Percentiles rank a stretch among this genome's conserved stretches.
Evolutionary conservation across 1,139 yeast genomes (phyloP).

Genomic region (Meyerozyma carpophila): DNA sequence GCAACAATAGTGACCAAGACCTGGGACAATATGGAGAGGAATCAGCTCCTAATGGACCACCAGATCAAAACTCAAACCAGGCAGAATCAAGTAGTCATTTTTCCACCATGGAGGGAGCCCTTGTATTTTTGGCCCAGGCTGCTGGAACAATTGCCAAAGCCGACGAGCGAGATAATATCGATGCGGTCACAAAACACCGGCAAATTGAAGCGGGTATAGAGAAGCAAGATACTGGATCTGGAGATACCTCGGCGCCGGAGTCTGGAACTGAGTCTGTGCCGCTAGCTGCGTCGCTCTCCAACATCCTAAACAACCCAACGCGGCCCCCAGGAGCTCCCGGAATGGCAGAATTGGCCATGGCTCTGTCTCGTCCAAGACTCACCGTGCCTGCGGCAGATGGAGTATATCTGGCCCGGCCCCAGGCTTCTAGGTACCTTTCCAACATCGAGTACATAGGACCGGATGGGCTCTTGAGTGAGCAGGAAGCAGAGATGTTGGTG

Average conservation of each 20-base stretch:
- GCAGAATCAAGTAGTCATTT: constrained; percentile 11
- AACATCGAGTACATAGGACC: constrained; percentile 64
- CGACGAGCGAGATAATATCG: constrained; percentile 61
- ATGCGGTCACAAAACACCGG: constrained; percentile 54
- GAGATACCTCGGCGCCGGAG: not conserved
- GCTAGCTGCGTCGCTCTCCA: not conserved
- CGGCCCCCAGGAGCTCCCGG: not conserved
- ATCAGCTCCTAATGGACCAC: not conserved
- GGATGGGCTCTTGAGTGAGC: constrained; percentile 57
- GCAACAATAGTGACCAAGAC: not conserved
- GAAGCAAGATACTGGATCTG: not conserved
- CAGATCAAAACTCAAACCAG: not conserved
- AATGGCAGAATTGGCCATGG: not conserved
- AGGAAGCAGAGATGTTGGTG: constrained; percentile 62
- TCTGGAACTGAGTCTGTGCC: not conserved
- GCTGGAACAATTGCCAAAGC: constrained; percentile 70
- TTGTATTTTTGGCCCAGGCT: constrained; percentile 68
- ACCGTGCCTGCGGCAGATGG: constrained; percentile 45
- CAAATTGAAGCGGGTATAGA: constrained; percentile 26
- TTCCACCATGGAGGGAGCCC: constrained; percentile 59
- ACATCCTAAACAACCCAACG: not conserved
- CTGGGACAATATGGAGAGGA: not conserved
- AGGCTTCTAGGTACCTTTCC: constrained; percentile 45
- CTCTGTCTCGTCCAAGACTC: constrained; percentile 11
- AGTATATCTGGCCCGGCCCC: constrained; percentile 47